phyloP scores from a whole-genome alignment of 73 alveolate genomes.

The Urostyla sp. region DNA sequence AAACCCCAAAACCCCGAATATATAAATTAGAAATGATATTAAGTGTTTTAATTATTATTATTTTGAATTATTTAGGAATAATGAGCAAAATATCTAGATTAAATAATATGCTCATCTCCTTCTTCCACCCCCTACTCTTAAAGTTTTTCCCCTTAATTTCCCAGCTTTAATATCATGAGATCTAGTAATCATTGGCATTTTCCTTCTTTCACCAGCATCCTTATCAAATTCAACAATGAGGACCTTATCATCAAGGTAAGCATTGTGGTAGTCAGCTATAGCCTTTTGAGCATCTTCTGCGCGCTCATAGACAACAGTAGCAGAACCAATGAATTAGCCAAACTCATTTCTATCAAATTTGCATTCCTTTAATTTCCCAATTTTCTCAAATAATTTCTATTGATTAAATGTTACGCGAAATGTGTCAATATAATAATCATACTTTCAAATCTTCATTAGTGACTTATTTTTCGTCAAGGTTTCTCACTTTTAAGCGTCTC shows the following conservation, averaged over 20 bases:
- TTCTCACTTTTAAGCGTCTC: slow-evolving; percentile 40
- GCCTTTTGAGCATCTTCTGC: slow-evolving; percentile 49
- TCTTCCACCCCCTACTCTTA: slow-evolving; percentile 57
- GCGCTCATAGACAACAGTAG: slow-evolving; percentile 40
- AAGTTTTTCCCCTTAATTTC: slow-evolving; percentile 47
- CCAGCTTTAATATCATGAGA: slow-evolving; percentile 22
- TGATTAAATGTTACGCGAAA: too few species aligned
- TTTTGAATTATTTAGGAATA: too few species aligned
- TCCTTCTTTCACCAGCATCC: too few species aligned
- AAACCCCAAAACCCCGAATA: too few species aligned
- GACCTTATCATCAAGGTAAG: slow-evolving; percentile 38
- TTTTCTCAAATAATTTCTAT: slow-evolving; percentile 52
- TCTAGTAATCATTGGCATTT: not conserved
- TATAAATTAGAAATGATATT: too few species aligned
- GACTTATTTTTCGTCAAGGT: slow-evolving; percentile 43
- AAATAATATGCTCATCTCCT: too few species aligned
- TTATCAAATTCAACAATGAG: slow-evolving; percentile 35
- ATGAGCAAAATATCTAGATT: too few species aligned
- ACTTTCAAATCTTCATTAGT: slow-evolving; percentile 49
- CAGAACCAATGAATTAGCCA: slow-evolving; percentile 59
- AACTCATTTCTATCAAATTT: slow-evolving; percentile 42
- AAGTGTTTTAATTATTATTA: too few species aligned
- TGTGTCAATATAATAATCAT: not conserved
- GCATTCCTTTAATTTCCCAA: slow-evolving; percentile 35
- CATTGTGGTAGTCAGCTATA: slow-evolving; percentile 34